Evolutionary conservation across 1,284 basidiomycete species (phyloP).

Genomic region (Golubevia sp.): DNA sequence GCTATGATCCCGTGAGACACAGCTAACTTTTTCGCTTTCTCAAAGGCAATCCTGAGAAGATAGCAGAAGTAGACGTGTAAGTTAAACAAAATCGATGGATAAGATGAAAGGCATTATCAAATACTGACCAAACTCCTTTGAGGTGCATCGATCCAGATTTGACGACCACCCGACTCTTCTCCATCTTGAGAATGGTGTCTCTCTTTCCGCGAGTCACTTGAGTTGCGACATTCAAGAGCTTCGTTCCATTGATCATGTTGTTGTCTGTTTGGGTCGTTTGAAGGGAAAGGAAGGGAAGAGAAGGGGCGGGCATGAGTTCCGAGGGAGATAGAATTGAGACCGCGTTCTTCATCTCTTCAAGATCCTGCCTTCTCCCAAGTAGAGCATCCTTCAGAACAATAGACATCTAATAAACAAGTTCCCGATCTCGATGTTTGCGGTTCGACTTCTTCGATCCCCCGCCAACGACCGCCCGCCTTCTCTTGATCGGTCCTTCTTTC

Average conservation of each 20-base stretch:
- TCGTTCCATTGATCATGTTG: conserved; percentile 62
- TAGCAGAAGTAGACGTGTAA: background rate
- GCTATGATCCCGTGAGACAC: conserved; percentile 58
- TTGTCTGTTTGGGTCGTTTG: conserved; percentile 29
- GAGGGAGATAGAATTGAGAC: too few relatives aligned
- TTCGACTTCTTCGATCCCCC: too few relatives aligned
- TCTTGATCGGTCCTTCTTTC: too few relatives aligned
- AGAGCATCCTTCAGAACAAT: too few relatives aligned
- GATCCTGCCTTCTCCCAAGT: too few relatives aligned
- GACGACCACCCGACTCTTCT: conserved; percentile 61
- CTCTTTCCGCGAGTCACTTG: conserved; percentile 61
- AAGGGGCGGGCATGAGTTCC: background rate
- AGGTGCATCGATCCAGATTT: conserved; percentile 61
- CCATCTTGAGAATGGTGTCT: conserved; percentile 60
- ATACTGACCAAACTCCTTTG: conserved; percentile 57
- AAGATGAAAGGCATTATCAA: too few relatives aligned
- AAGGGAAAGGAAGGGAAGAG: background rate
- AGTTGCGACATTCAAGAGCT: conserved; percentile 55
- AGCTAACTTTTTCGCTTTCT: conserved; percentile 54
- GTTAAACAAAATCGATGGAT: background rate
- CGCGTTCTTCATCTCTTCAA: too few relatives aligned
- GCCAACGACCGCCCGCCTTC: too few relatives aligned
- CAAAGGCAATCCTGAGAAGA: conserved; percentile 47
- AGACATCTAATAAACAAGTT: conserved; percentile 2
- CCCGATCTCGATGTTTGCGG: background rate